phyloP scores from a whole-genome alignment of 345 rosid genomes.

The Boechera stricta region DNA sequence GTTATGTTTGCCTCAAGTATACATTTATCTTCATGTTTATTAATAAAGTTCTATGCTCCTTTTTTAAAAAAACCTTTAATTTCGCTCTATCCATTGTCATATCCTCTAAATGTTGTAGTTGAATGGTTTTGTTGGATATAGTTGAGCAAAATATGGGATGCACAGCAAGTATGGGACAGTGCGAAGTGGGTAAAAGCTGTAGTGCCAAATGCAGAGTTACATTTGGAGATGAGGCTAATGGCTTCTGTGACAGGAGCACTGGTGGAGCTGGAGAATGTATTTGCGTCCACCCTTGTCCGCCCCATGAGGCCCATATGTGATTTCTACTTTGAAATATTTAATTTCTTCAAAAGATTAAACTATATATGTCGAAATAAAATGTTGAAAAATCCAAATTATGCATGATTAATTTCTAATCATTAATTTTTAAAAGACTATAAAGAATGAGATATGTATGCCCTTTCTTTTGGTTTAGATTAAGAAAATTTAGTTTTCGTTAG shows the following conservation, averaged over 20 bases:
- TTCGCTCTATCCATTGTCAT: neutral
- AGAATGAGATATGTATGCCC: no score
- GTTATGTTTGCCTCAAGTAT: constrained; percentile 10
- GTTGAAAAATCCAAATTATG: neutral
- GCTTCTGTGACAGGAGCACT: neutral
- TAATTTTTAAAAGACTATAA: no score
- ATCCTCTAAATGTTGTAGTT: neutral
- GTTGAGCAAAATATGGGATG: neutral
- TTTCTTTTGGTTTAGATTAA: no score
- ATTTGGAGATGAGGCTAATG: neutral
- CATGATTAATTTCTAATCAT: neutral
- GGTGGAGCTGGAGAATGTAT: neutral
- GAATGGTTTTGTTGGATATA: neutral
- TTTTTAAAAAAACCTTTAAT: no score
- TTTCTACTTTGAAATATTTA: neutral
- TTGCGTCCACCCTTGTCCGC: neutral
- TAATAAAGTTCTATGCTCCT: no score
- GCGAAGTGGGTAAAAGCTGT: neutral
- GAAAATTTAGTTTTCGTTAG: no score
- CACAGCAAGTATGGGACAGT: constrained; percentile 1
- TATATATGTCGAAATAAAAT: neutral
- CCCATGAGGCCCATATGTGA: neutral
- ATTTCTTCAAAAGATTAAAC: neutral
- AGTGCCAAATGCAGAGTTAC: neutral
- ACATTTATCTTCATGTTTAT: neutral